Evolutionary conservation across 305 asterid species (phyloP), one percentile per base, ranked within the genome.

Genomic region (Stenogyne calaminthoides): DNA sequence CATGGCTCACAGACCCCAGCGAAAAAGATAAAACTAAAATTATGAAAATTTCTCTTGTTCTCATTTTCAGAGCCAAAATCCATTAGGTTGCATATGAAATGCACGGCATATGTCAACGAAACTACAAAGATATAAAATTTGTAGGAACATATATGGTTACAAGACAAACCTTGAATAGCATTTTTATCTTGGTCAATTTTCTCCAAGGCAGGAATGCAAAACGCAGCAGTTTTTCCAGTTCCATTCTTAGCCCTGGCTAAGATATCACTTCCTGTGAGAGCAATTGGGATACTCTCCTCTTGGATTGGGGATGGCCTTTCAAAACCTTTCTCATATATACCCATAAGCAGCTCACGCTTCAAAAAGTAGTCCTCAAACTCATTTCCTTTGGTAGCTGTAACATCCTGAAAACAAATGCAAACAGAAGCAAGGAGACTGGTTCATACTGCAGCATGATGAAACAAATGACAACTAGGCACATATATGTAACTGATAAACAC

Each of bases 221-320:
- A 93, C 63, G 97, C 96, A 76, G 97, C 97, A 73, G 98, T 93
- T 87, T 93, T 93, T 78, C 98, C 98, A 12, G 98, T 93, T 80
- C 98, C 98, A 83, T 93, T 91, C 77, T 93, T 93, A 51, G 98
- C 98, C 85, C 98, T 86, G 61, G 98, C 98, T 72, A 93, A 74
- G 71, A 93, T 93, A 76, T 93, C 96, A 49, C 96, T 91, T 67
- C 98, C 98, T 68, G 96, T 91, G 32, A 93, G 90, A 32, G 94
- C 97, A 82, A 93, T 91, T 27, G 98, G 98, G 52, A 93, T 93
- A 66, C 98, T 93, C 87, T 93, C 98, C 87, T 93, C 98, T 77
- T 93, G 98, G 74, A 93, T 93, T 9, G 98, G 98, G 14, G 97
- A 93, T 18, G 98, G 97, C 78, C 91, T 87, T 75, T 93, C 98